phyloP scores from a whole-genome alignment of 2,329 filamentous ascomycete species.

The Colletotrichum liaoningense region DNA sequence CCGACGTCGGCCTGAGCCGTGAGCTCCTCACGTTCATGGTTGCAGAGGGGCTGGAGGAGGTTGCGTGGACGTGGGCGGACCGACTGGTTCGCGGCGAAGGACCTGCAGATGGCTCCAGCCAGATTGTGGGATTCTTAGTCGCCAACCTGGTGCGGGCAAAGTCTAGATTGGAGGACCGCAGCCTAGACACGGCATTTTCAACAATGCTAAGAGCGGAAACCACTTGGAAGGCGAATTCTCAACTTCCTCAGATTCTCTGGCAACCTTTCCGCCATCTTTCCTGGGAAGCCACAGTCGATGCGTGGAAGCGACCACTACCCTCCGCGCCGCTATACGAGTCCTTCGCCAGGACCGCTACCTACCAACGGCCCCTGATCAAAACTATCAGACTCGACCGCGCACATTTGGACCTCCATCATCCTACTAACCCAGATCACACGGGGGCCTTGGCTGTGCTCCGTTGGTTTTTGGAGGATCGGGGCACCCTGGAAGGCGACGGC shows the following conservation, averaged over 20 bases:
- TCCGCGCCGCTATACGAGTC: constrained; percentile 62
- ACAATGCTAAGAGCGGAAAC: constrained; percentile 59
- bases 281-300: constrained; percentile 63
- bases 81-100: constrained; percentile 38
- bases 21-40: constrained; percentile 62
- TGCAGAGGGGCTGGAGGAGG: constrained; percentile 62
- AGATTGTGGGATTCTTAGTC: constrained; percentile 43
- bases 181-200: constrained; percentile 62
- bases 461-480: constrained; percentile 49
- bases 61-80: constrained; percentile 62
- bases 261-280: constrained; percentile 61
- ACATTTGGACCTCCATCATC: constrained; percentile 67
- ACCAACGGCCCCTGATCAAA: constrained; percentile 38
- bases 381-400: constrained; percentile 55
- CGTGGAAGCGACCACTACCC: constrained; percentile 56
- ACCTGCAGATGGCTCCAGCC: constrained; percentile 18
- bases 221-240: constrained; percentile 50
- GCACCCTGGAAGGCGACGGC: neutral
- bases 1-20: constrained; percentile 50
- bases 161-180: constrained; percentile 48
- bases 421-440: constrained; percentile 58
- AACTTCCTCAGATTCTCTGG: constrained; percentile 51
- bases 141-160: constrained; percentile 56
- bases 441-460: constrained; percentile 52
- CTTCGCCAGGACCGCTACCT: constrained; percentile 60